phyloP scores from a whole-genome alignment of 2,329 filamentous ascomycete genomes.

The Leptographium galeiforme region DNA sequence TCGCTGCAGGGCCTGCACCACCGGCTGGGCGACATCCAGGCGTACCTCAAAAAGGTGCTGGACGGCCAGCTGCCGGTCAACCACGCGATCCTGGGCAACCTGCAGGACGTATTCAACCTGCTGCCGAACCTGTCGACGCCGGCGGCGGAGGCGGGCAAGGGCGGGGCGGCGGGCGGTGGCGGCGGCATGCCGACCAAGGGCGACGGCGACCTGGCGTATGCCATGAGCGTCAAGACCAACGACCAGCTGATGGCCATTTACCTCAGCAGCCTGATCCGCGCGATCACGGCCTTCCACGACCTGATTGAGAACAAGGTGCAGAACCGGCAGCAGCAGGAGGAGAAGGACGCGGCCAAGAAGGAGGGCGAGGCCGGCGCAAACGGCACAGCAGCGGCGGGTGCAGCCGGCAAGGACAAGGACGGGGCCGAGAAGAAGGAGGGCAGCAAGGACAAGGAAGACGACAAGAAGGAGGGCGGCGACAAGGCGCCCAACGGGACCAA shows the following conservation, averaged over 20 bases:
- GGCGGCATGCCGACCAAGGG: slow-evolving; percentile 36
- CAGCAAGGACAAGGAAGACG: slow-evolving; percentile 28
- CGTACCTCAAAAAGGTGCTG: slow-evolving; percentile 91
- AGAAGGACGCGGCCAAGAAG: slow-evolving; percentile 76
- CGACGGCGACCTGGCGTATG: slow-evolving; percentile 79
- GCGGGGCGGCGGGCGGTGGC: slow-evolving; percentile 34
- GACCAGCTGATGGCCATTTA: slow-evolving; percentile 99
- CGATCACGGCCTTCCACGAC: slow-evolving; percentile 98
- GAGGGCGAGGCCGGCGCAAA: slow-evolving; percentile 55
- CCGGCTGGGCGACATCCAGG: slow-evolving; percentile 85
- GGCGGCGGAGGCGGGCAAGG: slow-evolving; percentile 23
- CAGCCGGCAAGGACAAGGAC: slow-evolving; percentile 36
- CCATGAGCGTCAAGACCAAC: slow-evolving; percentile 98
- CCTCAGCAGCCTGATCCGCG: slow-evolving; percentile 87
- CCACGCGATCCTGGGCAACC: slow-evolving; percentile 90
- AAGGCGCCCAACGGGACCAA: slow-evolving; percentile 32
- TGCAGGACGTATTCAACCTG: slow-evolving; percentile 99
- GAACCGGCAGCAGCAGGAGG: slow-evolving; percentile 92
- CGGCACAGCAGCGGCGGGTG: slow-evolving; percentile 19
- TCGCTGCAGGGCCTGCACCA: slow-evolving; percentile 93
- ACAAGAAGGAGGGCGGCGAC: slow-evolving; percentile 39
- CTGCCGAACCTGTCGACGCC: slow-evolving; percentile 90
- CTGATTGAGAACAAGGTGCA: slow-evolving; percentile 99
- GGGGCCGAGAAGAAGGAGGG: slow-evolving; percentile 25
- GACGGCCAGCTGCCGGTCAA: slow-evolving; percentile 89